phyloP scores from a whole-genome alignment of 2,329 filamentous ascomycete species.

The Colletotrichum tropicale region DNA sequence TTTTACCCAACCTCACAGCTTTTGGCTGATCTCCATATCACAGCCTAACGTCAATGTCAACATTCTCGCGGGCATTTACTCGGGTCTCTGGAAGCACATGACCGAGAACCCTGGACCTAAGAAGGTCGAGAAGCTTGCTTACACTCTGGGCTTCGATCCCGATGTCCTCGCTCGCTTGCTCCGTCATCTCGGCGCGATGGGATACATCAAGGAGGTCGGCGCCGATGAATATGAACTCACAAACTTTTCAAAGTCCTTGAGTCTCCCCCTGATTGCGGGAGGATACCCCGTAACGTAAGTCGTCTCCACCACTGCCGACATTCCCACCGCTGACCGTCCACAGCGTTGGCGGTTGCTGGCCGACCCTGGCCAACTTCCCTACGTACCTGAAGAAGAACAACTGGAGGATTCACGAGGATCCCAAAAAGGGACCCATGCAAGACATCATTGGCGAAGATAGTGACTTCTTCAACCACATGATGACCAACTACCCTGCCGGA shows the following conservation, averaged over 20 bases:
- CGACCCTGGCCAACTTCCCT: slow-evolving; percentile 5
- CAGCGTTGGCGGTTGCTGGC: slow-evolving; percentile 2
- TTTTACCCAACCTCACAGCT: background rate
- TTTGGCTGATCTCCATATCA: background rate
- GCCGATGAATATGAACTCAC: slow-evolving; percentile 34
- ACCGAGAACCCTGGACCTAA: background rate
- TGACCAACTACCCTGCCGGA: background rate
- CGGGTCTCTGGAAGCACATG: background rate
- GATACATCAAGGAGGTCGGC: slow-evolving; percentile 34
- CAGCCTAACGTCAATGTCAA: background rate
- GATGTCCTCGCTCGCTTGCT: slow-evolving; percentile 31
- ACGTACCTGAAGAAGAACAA: background rate
- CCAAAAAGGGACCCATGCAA: background rate
- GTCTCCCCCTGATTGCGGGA: slow-evolving; percentile 24
- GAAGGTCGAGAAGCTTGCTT: background rate
- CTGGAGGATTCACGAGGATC: background rate
- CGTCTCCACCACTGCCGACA: background rate
- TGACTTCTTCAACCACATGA: slow-evolving; percentile 11
- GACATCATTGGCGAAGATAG: background rate
- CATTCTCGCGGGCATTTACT: background rate
- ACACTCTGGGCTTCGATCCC: background rate
- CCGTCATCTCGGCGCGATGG: slow-evolving; percentile 38
- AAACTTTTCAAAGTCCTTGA: slow-evolving; percentile 32
- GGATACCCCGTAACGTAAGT: slow-evolving; percentile 31
- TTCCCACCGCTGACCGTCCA: background rate